Percentiles rank a stretch among this genome's conserved stretches.
phyloP scores from a whole-genome alignment of 2,329 filamentous ascomycete genomes.

The Aspergillus candidus region DNA sequence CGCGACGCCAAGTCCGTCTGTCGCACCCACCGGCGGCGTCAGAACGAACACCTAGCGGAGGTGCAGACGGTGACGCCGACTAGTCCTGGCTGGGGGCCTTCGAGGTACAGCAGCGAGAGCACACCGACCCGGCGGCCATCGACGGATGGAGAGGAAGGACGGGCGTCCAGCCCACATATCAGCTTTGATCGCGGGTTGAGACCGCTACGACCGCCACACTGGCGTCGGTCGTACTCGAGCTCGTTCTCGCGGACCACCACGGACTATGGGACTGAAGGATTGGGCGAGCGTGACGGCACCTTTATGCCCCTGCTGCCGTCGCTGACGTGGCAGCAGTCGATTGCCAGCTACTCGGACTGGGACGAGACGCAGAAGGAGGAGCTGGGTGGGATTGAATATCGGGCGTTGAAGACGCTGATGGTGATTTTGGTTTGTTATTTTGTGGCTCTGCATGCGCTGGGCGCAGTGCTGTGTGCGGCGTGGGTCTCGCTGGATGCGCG shows the following conservation, averaged over 20 bases:
- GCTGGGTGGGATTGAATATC: constrained; percentile 88
- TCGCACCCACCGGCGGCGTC: constrained; percentile 43
- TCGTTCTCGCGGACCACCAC: too few species aligned
- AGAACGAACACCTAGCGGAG: constrained; percentile 5
- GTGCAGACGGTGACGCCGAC: not conserved
- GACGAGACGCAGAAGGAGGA: constrained; percentile 86
- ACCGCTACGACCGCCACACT: too few species aligned
- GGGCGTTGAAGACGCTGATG: constrained; percentile 75
- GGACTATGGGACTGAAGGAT: too few species aligned
- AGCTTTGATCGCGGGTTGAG: too few species aligned
- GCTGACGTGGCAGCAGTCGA: constrained; percentile 81
- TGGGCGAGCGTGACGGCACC: too few species aligned
- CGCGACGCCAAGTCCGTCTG: constrained; percentile 61
- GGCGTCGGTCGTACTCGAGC: too few species aligned
- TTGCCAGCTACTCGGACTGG: constrained; percentile 86
- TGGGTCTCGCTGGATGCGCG: constrained; percentile 63
- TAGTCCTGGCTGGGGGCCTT: too few species aligned
- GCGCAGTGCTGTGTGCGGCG: constrained; percentile 62
- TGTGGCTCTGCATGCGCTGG: constrained; percentile 70
- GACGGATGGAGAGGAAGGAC: too few species aligned
- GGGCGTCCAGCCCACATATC: too few species aligned
- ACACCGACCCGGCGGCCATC: too few species aligned
- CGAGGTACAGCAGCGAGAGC: too few species aligned
- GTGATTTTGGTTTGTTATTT: constrained; percentile 71
- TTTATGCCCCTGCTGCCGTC: constrained; percentile 64